Evolutionary conservation across 129 eudicot genomes (phyloP), one percentile per base, ranked within the genome.

Genomic region (Saposhnikovia divaricata): DNA sequence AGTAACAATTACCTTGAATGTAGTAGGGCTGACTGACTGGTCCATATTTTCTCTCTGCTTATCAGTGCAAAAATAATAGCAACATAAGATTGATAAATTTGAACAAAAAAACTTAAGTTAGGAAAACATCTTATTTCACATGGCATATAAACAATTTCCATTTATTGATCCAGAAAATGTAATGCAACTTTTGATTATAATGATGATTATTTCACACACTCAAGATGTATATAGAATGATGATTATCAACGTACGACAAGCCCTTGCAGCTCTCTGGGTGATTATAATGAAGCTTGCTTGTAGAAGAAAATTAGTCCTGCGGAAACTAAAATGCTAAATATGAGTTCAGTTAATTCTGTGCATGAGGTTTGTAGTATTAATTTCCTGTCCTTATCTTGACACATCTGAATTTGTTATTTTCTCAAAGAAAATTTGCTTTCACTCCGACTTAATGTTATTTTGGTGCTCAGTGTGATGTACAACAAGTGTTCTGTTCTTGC

Each of bases 11-110:
- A 91, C 97, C 97, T 88, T 84, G 89, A 78, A 79, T 73, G 53
- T 79, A 34, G 87, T 85, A 72, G 72, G 74, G 84, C 44, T 83
- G 89, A 76, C 83, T 85, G 86, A 68, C 85, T 84, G 88, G 87
- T 77, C 86, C 89, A 76, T 59, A 86, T 74, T 83, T 86, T 84
- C 82, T 86, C 84, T 88, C 93, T 87, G 91, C 77, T 78, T 71
- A 70, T 78, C 77, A 83, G 45, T 85, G 42, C 14, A 70, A 87
- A 61, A 75, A 82, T 69, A 74, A 83, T 53, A 85, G 78, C 53
- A 39, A 50, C 44, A 80, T 12, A 57, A 73, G 66, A 42, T 84
- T 40, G 48, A 40, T 59, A 50, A 5, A 65, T 55, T 31, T 3
- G 9, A 40, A 11, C 42, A 18, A 21, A 5, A 3, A 59, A 38